Percentiles rank a stretch among this genome's conserved stretches.
These are phyloP conservation scores for Pleurotus giganteus DNA, from an alignment of 768 basidiomycete species.

Conservation along the genomic window DNA sequence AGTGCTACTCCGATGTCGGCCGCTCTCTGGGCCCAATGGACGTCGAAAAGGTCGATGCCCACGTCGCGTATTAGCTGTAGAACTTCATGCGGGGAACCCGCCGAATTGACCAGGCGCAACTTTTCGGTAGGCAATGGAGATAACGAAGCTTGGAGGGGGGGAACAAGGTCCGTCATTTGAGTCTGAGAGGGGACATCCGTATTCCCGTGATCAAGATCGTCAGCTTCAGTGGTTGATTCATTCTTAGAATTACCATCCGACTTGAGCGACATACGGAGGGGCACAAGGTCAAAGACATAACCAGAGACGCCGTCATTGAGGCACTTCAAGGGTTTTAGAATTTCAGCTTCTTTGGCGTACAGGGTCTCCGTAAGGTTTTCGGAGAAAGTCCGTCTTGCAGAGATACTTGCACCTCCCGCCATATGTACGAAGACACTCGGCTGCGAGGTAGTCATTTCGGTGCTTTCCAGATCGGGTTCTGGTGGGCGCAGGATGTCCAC, in stretches of 20 bases:
- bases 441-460: neutral
- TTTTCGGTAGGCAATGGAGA: slow-evolving; percentile 49
- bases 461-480: neutral
- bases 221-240: neutral
- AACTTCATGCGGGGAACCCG: slow-evolving; percentile 70
- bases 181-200: neutral
- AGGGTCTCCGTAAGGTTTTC: slow-evolving; percentile 54
- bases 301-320: slow-evolving; percentile 72
- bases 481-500: slow-evolving; percentile 43
- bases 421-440: slow-evolving; percentile 64
- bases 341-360: slow-evolving; percentile 51
- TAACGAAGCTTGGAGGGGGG: slow-evolving; percentile 63
- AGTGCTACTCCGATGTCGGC: slow-evolving; percentile 73
- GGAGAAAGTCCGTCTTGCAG: slow-evolving; percentile 67
- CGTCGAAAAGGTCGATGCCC: slow-evolving; percentile 78
- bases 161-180: slow-evolving; percentile 17
- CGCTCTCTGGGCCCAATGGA: slow-evolving; percentile 65
- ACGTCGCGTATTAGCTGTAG: slow-evolving; percentile 59
- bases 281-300: slow-evolving; percentile 68
- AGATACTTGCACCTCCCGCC: slow-evolving; percentile 52
- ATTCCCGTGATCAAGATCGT: slow-evolving; percentile 10
- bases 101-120: slow-evolving; percentile 58
- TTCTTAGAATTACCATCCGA: slow-evolving; percentile 12
- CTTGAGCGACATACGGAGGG: slow-evolving; percentile 35
- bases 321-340: slow-evolving; percentile 45